A percentile compares a stretch with the other conserved stretches of the same genome.
Evolutionary conservation across 2,329 filamentous ascomycete species (phyloP).

Genomic region (Plenodomus biglobosus): DNA sequence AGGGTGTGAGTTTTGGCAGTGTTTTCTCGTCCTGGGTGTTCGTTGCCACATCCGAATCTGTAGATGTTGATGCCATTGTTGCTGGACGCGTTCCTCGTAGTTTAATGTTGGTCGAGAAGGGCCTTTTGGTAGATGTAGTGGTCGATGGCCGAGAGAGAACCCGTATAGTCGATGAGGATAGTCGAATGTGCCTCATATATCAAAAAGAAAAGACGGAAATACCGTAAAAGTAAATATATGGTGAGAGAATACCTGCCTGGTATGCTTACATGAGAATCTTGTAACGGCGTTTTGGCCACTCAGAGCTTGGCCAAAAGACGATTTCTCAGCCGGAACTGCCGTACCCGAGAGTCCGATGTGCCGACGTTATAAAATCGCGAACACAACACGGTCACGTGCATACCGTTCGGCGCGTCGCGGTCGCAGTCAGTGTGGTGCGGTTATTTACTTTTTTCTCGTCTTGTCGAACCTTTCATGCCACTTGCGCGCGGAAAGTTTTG

Average conservation of each 20-base stretch:
- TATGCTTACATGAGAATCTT: neutral
- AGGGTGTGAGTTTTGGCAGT: slow-evolving; percentile 64
- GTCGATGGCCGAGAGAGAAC: neutral
- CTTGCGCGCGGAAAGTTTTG: slow-evolving; percentile 38
- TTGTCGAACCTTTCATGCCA: slow-evolving; percentile 46
- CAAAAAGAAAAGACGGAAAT: neutral
- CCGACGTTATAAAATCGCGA: slow-evolving; percentile 2
- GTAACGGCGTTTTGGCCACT: slow-evolving; percentile 15
- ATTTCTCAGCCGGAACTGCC: slow-evolving; percentile 22
- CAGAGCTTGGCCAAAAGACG: slow-evolving; percentile 13
- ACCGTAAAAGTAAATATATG: slow-evolving; percentile 5
- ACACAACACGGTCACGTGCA: slow-evolving; percentile 12
- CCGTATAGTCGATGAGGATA: slow-evolving; percentile 3
- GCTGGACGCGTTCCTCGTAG: neutral
- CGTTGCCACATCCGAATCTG: slow-evolving; percentile 3
- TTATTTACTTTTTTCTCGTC: slow-evolving; percentile 34
- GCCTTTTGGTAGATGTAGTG: neutral
- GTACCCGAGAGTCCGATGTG: slow-evolving; percentile 10
- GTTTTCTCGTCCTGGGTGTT: slow-evolving; percentile 31
- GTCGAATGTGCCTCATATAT: slow-evolving; percentile 11
- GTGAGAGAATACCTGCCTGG: neutral
- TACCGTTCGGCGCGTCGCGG: neutral
- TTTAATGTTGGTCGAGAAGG: neutral
- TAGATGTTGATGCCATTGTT: slow-evolving; percentile 8
- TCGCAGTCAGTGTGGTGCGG: neutral